Percentiles rank a stretch among this genome's conserved stretches.
phyloP scores from a whole-genome alignment of 495 filamentous ascomycete genomes.

The Tuber microsphaerosporum region DNA sequence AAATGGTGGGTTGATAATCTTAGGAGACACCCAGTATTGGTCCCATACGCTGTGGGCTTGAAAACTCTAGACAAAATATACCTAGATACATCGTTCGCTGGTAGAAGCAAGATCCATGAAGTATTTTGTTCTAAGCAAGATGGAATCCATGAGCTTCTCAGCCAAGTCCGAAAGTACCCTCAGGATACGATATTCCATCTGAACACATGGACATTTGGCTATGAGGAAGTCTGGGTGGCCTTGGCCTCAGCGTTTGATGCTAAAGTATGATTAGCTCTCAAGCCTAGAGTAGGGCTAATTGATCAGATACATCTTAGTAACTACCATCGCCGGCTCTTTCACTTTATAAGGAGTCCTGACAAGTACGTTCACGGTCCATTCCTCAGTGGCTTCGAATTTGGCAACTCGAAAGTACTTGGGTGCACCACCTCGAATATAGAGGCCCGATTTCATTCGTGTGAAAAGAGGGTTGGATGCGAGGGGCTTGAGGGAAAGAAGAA shows the following conservation, averaged over 20 bases:
- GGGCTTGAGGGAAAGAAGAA: conserved; percentile 49
- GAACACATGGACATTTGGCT: conserved; percentile 86
- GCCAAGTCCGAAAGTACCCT: conserved; percentile 63
- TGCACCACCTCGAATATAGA: conserved; percentile 59
- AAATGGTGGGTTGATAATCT: conserved; percentile 62
- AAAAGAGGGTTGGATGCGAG: conserved; percentile 60
- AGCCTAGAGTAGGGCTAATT: neutral
- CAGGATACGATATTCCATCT: conserved; percentile 74
- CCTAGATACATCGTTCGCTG: conserved; percentile 74
- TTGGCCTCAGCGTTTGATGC: conserved; percentile 62
- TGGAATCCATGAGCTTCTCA: conserved; percentile 65
- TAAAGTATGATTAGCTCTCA: conserved; percentile 46
- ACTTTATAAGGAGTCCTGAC: conserved; percentile 49
- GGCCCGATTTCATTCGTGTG: conserved; percentile 82
- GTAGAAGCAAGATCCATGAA: conserved; percentile 45
- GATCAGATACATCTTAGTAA: conserved; percentile 69
- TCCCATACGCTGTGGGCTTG: conserved; percentile 64
- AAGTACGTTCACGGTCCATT: conserved; percentile 50
- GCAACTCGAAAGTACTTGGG: conserved; percentile 61
- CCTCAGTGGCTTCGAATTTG: conserved; percentile 68
- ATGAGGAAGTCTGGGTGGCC: conserved; percentile 75
- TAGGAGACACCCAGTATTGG: conserved; percentile 60
- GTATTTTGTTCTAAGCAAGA: conserved; percentile 61
- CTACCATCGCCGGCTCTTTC: conserved; percentile 70
- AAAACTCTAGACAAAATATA: conserved; percentile 72